A percentile compares a stretch with the other conserved stretches of the same genome.
These are phyloP conservation scores for Linnemannia exigua DNA, from an alignment of 192 early-diverging fungal genomes.

Conservation along the genomic window DNA sequence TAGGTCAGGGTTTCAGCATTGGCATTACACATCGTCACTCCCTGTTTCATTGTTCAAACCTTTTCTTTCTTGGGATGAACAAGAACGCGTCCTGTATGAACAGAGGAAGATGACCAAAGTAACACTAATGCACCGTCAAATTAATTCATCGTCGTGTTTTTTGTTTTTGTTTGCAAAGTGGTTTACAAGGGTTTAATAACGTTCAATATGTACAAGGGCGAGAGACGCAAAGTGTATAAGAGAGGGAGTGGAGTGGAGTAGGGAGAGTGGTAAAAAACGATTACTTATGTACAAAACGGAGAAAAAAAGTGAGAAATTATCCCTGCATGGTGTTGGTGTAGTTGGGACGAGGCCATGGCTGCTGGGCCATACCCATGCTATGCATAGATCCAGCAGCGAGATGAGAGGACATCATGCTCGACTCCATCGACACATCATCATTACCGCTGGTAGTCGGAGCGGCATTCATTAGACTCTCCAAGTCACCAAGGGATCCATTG, in stretches of 20 bases:
- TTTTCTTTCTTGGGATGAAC: not conserved
- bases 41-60: not conserved
- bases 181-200: not conserved
- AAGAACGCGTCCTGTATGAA: not conserved
- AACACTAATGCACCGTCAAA: no score
- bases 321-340: slow-evolving; percentile 29
- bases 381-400: not conserved
- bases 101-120: not conserved
- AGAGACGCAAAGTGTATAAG: not conserved
- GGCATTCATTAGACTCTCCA: not conserved
- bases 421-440: not conserved
- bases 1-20: not conserved
- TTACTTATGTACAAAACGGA: slow-evolving; percentile 5
- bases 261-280: not conserved
- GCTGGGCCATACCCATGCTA: not conserved
- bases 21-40: not conserved
- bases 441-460: not conserved
- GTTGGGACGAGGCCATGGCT: not conserved
- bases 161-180: not conserved
- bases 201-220: slow-evolving; percentile 1
- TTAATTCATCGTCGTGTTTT: not conserved
- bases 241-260: not conserved
- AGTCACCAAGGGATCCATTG: not conserved
- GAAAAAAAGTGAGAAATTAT: not conserved
- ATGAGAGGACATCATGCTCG: not conserved